phyloP scores from a whole-genome alignment of 495 filamentous ascomycete species.

The Zalerion maritima region DNA sequence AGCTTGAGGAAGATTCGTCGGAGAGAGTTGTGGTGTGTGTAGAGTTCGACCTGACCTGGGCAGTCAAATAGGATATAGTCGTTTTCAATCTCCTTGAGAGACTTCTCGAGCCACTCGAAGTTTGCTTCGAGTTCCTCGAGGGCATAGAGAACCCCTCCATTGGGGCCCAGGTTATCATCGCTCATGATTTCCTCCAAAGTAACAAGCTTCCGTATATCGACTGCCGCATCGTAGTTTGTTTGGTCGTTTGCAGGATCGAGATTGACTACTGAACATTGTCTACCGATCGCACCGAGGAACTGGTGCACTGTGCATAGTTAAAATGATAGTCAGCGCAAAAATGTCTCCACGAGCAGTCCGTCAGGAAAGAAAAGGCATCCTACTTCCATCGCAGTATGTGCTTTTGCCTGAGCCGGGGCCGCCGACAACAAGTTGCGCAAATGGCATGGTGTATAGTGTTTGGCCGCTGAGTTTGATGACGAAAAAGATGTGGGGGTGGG shows the following conservation, averaged over 20 bases:
- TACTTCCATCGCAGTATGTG: slow-evolving; percentile 90
- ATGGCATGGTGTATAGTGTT: slow-evolving; percentile 25
- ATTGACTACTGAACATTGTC: slow-evolving; percentile 89
- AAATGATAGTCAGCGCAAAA: slow-evolving; percentile 4
- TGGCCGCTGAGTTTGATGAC: background rate
- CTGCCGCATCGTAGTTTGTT: slow-evolving; percentile 62
- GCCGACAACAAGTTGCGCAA: slow-evolving; percentile 71
- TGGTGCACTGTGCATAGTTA: slow-evolving; percentile 53
- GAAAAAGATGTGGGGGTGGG: background rate
- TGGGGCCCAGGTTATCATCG: slow-evolving; percentile 81
- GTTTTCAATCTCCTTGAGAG: slow-evolving; percentile 61
- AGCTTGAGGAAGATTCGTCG: slow-evolving; percentile 81
- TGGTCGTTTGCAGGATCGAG: slow-evolving; percentile 93
- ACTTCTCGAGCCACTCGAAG: slow-evolving; percentile 74
- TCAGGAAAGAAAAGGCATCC: slow-evolving; percentile 1
- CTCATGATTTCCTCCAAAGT: slow-evolving; percentile 89
- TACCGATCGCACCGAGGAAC: slow-evolving; percentile 86
- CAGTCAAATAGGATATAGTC: slow-evolving; percentile 95
- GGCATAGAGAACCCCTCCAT: slow-evolving; percentile 83
- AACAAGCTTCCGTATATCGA: slow-evolving; percentile 81
- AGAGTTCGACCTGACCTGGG: slow-evolving; percentile 91
- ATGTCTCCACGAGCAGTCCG: no score
- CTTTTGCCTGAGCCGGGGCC: slow-evolving; percentile 92
- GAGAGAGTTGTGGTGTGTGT: slow-evolving; percentile 82
- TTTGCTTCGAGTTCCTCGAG: slow-evolving; percentile 91